Conservation (phyloP, 2,329 filamentous ascomycete genomes). For the Colletotrichum lentis region DNA sequence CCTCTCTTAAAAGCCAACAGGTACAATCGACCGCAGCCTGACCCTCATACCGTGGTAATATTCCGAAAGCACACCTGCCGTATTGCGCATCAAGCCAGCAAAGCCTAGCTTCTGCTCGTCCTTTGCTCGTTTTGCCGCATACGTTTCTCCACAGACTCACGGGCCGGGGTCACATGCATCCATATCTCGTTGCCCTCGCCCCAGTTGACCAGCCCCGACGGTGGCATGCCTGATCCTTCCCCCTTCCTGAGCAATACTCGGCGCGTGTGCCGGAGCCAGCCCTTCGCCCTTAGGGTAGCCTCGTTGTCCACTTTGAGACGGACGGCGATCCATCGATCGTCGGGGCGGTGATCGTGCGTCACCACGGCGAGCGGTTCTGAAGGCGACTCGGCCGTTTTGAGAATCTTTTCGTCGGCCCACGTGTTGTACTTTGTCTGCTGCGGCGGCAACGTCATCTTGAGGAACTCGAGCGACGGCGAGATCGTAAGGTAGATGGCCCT, state of each 20-base stretch:
- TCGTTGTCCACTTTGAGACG: slow-evolving; percentile 67
- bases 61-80: not conserved
- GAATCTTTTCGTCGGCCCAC: slow-evolving; percentile 62
- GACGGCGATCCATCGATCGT: slow-evolving; percentile 66
- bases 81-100: not conserved
- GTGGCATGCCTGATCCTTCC: slow-evolving; percentile 46
- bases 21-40: not conserved
- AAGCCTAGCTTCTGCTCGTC: not conserved
- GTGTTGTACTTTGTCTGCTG: slow-evolving; percentile 58
- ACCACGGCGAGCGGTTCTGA: slow-evolving; percentile 51
- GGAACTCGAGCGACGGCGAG: slow-evolving; percentile 69
- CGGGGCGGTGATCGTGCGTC: slow-evolving; percentile 61
- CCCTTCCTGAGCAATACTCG: slow-evolving; percentile 35
- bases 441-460: slow-evolving; percentile 60
- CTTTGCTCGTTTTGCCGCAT: slow-evolving; percentile 17
- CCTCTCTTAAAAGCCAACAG: not conserved
- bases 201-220: slow-evolving; percentile 45
- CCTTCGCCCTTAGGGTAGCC: slow-evolving; percentile 58
- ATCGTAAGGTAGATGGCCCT: slow-evolving; percentile 71
- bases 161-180: slow-evolving; percentile 45
- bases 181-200: slow-evolving; percentile 45
- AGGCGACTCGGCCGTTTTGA: slow-evolving; percentile 50
- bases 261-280: slow-evolving; percentile 52
- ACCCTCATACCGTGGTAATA: not conserved
- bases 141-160: slow-evolving; percentile 40